Conservation (phyloP, 352 stramenopile species). For the Halophytophthora batemanensis region DNA sequence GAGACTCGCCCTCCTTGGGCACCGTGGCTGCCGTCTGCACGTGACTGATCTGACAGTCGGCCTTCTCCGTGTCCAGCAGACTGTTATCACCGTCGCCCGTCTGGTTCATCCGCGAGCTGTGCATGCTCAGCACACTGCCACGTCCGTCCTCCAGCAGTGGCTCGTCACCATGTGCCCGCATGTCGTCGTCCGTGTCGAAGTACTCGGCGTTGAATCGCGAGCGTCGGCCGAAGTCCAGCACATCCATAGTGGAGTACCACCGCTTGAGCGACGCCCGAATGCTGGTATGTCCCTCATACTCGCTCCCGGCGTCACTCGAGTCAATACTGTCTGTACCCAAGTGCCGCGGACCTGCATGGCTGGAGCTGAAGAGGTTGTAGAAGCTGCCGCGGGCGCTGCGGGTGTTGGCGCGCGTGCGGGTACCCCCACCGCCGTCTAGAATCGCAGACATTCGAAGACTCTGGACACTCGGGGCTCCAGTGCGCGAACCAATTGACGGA, state of each 20-base stretch:
- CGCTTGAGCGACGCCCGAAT: constrained; percentile 65
- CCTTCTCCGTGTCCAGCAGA: constrained; percentile 32
- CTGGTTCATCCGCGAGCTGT: constrained; percentile 28
- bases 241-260: constrained; percentile 72
- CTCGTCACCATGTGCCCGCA: constrained; percentile 46
- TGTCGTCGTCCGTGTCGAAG: constrained; percentile 58
- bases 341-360: constrained; percentile 16
- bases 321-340: constrained; percentile 32
- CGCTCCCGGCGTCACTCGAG: constrained; percentile 39
- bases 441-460: constrained; percentile 23
- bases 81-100: constrained; percentile 25
- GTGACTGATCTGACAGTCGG: constrained; percentile 80
- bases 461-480: constrained; percentile 19
- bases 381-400: constrained; percentile 34
- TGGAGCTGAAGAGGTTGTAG: constrained; percentile 29
- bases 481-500: constrained; percentile 28
- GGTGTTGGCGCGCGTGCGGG: constrained; percentile 17
- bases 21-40: constrained; percentile 80
- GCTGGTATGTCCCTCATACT: constrained; percentile 44
- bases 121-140: constrained; percentile 35
- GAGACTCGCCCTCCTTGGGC: constrained; percentile 73
- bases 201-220: constrained; percentile 80
- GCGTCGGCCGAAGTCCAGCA: constrained; percentile 64
- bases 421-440: constrained; percentile 13
- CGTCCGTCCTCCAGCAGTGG: constrained; percentile 54